phyloP scores from a whole-genome alignment of 257 asterid genomes.

The Coffea canephora region DNA sequence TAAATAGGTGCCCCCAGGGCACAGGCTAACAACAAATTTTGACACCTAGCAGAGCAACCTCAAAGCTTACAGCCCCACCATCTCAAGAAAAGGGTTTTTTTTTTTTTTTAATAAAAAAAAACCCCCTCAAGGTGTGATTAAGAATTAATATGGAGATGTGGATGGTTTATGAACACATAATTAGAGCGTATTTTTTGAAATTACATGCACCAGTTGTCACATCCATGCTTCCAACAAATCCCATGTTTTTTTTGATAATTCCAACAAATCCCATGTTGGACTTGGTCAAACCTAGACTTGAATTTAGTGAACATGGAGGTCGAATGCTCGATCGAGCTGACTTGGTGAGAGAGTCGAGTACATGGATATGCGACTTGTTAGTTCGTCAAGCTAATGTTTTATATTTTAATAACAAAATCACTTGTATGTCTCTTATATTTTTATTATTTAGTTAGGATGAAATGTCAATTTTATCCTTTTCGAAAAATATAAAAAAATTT shows the following conservation, averaged over 20 bases:
- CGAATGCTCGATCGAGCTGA: no score
- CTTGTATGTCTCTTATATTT: no score
- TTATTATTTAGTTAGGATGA: no score
- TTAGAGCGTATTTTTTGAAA: neutral
- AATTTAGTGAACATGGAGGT: no score
- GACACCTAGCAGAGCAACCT: neutral
- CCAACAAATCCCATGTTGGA: slow-evolving; percentile 7
- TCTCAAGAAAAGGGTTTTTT: neutral
- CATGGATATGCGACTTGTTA: no score
- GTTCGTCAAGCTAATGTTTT: no score
- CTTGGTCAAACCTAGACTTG: no score
- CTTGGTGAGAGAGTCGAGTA: no score
- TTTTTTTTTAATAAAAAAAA: neutral
- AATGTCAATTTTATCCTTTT: no score
- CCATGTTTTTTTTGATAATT: neutral
- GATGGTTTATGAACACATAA: neutral
- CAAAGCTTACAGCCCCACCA: neutral
- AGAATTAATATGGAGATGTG: neutral
- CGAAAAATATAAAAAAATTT: no score
- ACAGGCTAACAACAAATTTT: neutral
- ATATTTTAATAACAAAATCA: no score
- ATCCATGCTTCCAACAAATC: neutral
- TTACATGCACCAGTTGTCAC: neutral
- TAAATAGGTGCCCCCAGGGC: neutral
- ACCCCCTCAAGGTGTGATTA: neutral